phyloP scores from a whole-genome alignment of 345 rosid genomes.

The Melaleuca quinquenervia region DNA sequence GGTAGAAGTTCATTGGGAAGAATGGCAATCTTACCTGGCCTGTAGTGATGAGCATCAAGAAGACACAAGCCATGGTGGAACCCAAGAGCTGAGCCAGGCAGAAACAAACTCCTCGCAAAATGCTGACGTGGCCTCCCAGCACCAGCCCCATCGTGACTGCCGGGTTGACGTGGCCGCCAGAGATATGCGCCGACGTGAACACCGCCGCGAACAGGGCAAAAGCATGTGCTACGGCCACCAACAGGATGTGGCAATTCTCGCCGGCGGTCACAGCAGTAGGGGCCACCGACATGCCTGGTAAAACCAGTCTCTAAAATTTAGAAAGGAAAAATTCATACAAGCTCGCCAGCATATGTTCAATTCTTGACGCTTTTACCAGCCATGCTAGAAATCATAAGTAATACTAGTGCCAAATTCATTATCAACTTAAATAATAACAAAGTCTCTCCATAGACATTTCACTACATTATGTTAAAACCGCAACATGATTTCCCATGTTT shows the following conservation, averaged over 20 bases:
- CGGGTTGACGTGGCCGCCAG: conserved; percentile 13
- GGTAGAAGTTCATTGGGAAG: background rate
- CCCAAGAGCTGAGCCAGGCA: conserved; percentile 6
- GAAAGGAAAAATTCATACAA: background rate
- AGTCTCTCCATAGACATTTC: background rate
- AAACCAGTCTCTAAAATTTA: background rate
- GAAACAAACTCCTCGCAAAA: background rate
- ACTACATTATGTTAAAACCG: background rate
- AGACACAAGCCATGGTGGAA: conserved; percentile 1
- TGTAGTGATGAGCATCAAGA: background rate
- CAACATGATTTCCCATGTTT: background rate
- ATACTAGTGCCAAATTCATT: background rate
- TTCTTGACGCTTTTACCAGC: background rate
- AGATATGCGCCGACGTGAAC: background rate
- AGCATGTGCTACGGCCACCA: conserved; percentile 2
- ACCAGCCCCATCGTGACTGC: conserved; percentile 7
- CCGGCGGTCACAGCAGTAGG: background rate
- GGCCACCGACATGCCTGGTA: background rate
- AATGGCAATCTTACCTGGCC: background rate
- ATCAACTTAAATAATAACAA: background rate
- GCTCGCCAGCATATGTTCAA: background rate
- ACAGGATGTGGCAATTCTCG: background rate
- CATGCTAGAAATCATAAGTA: background rate
- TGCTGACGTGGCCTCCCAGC: background rate
- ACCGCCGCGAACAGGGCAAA: conserved; percentile 5